Percentiles rank a stretch among this genome's conserved stretches.
These are phyloP conservation scores for Phytophthora nicotianae DNA, from an alignment of 352 stramenopile species.

Conservation along the genomic window DNA sequence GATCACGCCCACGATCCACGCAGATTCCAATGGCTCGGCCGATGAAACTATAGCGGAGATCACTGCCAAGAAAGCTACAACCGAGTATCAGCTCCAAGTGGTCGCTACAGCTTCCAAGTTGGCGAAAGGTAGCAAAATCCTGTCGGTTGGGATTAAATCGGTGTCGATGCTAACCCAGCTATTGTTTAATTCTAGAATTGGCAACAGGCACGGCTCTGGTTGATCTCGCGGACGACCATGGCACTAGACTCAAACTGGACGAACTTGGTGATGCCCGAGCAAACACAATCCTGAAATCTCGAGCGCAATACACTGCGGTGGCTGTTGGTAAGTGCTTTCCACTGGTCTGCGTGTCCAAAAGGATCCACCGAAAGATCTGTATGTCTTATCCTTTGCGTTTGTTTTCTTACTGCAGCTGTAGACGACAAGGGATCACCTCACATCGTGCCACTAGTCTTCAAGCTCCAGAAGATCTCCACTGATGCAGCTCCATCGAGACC, in stretches of 20 bases:
- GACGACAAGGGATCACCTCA: conserved; percentile 44
- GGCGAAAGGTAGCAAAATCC: conserved; percentile 47
- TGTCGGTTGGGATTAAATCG: neutral
- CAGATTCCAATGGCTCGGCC: conserved; percentile 1
- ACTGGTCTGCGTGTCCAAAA: neutral
- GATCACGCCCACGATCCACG: conserved; percentile 21
- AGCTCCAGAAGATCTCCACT: conserved; percentile 25
- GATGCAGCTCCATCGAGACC: conserved; percentile 10
- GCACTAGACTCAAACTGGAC: conserved; percentile 54
- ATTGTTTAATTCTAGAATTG: conserved; percentile 44
- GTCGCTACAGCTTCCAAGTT: conserved; percentile 49
- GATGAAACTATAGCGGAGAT: conserved; percentile 34
- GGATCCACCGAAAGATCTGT: neutral
- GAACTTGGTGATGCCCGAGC: conserved; percentile 38
- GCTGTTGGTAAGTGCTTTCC: conserved; percentile 51
- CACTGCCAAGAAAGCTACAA: conserved; percentile 39
- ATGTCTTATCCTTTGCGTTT: conserved; percentile 3
- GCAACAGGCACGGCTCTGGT: conserved; percentile 41
- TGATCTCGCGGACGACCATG: conserved; percentile 58
- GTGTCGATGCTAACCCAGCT: neutral
- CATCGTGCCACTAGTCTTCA: conserved; percentile 45
- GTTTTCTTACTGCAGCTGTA: conserved; percentile 20
- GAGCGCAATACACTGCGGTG: conserved; percentile 55
- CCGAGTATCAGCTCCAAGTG: conserved; percentile 61
- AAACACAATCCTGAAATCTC: conserved; percentile 48